Evolutionary conservation across 2,329 filamentous ascomycete species (phyloP).

Genomic region (Venturia effusa): DNA sequence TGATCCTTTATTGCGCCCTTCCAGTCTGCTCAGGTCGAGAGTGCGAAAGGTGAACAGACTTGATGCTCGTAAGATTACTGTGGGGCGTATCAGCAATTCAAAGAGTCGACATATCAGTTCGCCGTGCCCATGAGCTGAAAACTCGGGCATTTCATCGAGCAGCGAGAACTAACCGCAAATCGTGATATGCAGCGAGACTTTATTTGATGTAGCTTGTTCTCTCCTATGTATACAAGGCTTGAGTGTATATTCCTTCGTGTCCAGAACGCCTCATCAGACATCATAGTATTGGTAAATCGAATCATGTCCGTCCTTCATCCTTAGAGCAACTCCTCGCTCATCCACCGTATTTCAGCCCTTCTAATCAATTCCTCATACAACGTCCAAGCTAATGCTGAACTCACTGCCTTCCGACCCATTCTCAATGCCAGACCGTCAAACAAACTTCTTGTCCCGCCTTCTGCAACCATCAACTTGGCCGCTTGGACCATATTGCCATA

Average conservation of each 20-base stretch:
- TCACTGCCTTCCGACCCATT: conserved; percentile 84
- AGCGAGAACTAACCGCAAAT: not conserved
- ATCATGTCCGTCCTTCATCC: not conserved
- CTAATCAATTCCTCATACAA: conserved; percentile 89
- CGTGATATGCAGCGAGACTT: not conserved
- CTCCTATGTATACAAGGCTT: not conserved
- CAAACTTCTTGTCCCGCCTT: conserved; percentile 70
- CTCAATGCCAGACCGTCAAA: conserved; percentile 79
- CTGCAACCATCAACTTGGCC: conserved; percentile 61
- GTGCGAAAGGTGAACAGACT: no score
- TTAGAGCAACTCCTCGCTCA: conserved; percentile 6
- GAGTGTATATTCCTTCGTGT: not conserved
- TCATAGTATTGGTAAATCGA: not conserved
- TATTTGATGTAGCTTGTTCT: not conserved
- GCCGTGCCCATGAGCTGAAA: not conserved
- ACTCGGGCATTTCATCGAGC: not conserved
- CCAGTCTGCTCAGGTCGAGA: no score
- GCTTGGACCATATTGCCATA: conserved; percentile 80
- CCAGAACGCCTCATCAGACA: not conserved
- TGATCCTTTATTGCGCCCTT: no score
- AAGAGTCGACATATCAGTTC: not conserved
- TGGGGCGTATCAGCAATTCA: not conserved
- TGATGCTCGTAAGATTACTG: not conserved
- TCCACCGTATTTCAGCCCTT: conserved; percentile 45
- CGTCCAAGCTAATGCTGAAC: conserved; percentile 93